These are phyloP conservation scores for Millerozyma miso DNA, from an alignment of 805 yeast species.

Conservation along the genomic window DNA sequence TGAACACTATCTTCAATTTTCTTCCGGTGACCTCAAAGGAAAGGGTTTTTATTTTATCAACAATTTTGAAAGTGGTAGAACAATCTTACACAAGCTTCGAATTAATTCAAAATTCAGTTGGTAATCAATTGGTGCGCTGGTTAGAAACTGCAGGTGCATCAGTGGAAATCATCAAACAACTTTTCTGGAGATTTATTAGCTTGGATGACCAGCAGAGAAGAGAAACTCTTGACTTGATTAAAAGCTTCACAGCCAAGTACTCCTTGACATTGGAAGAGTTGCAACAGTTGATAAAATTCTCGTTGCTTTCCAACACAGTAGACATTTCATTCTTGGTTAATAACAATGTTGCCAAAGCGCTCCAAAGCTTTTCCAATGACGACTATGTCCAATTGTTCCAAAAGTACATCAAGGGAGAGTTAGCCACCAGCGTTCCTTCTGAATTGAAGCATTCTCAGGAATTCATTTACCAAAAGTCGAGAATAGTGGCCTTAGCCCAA, in stretches of 20 bases:
- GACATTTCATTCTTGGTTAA: slow-evolving; percentile 41
- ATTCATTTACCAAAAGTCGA: slow-evolving; percentile 30
- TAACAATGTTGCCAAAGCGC: slow-evolving; percentile 34
- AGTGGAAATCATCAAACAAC: slow-evolving; percentile 22
- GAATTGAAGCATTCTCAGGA: slow-evolving; percentile 18
- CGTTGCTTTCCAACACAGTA: slow-evolving; percentile 32
- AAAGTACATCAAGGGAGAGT: slow-evolving; percentile 33
- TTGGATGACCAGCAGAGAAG: slow-evolving; percentile 30
- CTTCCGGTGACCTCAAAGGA: slow-evolving; percentile 28
- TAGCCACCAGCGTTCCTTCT: slow-evolving; percentile 17
- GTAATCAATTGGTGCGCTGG: slow-evolving; percentile 34
- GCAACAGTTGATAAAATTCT: slow-evolving; percentile 29
- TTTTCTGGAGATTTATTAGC: slow-evolving; percentile 35
- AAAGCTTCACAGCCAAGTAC: slow-evolving; percentile 28
- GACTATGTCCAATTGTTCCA: slow-evolving; percentile 25
- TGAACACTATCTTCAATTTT: slow-evolving; percentile 40
- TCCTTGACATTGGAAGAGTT: slow-evolving; percentile 21
- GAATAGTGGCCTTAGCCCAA: slow-evolving; percentile 37
- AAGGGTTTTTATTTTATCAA: slow-evolving; percentile 27
- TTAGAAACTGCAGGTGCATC: slow-evolving; percentile 27
- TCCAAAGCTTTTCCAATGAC: slow-evolving; percentile 22
- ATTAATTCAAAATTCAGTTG: slow-evolving; percentile 32
- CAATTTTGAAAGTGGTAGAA: slow-evolving; percentile 29
- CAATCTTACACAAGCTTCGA: slow-evolving; percentile 27
- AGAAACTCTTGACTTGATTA: slow-evolving; percentile 31